Evolutionary conservation across 1,139 yeast species (phyloP), one percentile per base, ranked within the genome.

Genomic region (Debaryomyces subglobosus): DNA sequence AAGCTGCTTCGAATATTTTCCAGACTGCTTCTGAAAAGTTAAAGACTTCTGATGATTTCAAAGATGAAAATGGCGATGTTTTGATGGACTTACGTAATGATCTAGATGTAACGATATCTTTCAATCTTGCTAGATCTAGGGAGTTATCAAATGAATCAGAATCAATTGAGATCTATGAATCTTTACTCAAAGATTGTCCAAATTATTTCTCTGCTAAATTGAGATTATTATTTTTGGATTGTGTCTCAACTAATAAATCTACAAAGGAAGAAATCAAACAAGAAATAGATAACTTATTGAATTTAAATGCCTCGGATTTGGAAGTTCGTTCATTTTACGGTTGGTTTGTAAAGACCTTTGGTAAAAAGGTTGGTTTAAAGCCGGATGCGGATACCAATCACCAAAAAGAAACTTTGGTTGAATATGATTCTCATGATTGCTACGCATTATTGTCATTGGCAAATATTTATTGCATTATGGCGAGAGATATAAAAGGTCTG

Each of bases 261-360:
- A 61, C 73, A 30, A 71, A 76, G 37, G 77, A 71, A 46, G 80
- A 80, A 53, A 68, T 82, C 13, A 77, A 76, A 36, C 59, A 69
- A 3, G 86, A 84, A 49, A 73, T 89, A 50, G 78, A 80, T 45
- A 63, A 71, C 4, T 67, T 94, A 7, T 67, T 91, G 48, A 67
- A 71, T 3, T 67, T 76, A 32, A 78, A 83, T 55, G 78, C 83
- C 1, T 79, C 84, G 15, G 82, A 90, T 61, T 70, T 90, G 53
- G 97, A 92, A 63, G 84, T 89, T 2, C 83, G 99, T 53, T 89
- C 99, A 0, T 86, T 94, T 56, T 89, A 87, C 65, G 96, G 96
- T 32, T 95, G 98, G 97, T 89, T 84, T 63, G 72, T 90, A 53
- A 79, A 81, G 53, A 79, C 81, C 46, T 81, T 78, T 53, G 79